These are phyloP conservation scores for Waitea zeae DNA, from an alignment of 1,284 basidiomycete species.

Conservation along the genomic window DNA sequence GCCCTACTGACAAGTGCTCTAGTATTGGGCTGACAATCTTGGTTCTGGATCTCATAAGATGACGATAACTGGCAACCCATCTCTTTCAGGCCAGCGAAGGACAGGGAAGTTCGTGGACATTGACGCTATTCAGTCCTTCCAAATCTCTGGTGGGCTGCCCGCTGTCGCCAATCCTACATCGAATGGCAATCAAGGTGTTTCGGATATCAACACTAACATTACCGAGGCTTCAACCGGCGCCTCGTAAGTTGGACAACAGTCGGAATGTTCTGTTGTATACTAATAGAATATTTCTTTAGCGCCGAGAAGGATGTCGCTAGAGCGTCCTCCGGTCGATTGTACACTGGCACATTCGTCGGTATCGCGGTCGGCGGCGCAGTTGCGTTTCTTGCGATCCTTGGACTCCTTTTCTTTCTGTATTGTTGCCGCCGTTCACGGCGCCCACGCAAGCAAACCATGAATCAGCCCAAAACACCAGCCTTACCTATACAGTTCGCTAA, in stretches of 20 bases:
- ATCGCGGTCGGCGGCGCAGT: constrained; percentile 14
- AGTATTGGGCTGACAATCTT: constrained; percentile 24
- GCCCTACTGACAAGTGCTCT: not conserved
- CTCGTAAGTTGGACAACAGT: too few species aligned
- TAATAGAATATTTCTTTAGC: too few species aligned
- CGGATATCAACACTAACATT: too few species aligned
- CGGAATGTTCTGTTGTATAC: too few species aligned
- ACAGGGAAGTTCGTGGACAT: constrained; percentile 21
- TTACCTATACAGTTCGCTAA: not conserved
- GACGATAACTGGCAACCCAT: constrained; percentile 14
- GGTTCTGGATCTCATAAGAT: constrained; percentile 17
- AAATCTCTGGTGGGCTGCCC: constrained; percentile 8
- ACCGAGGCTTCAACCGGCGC: not conserved
- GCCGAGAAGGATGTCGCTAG: too few species aligned
- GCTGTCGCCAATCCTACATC: too few species aligned
- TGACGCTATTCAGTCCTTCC: constrained; percentile 23
- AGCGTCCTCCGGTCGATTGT: too few species aligned
- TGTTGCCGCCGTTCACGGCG: constrained; percentile 6
- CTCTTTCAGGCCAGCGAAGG: constrained; percentile 7
- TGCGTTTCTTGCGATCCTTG: constrained; percentile 13
- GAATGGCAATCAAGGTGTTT: too few species aligned
- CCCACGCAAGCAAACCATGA: too few species aligned
- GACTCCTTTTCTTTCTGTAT: constrained; percentile 15
- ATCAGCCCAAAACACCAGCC: not conserved
- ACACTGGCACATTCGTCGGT: constrained; percentile 12